Evolutionary conservation across 2,329 filamentous ascomycete genomes (phyloP).

Genomic region (Anthostomella pinea): DNA sequence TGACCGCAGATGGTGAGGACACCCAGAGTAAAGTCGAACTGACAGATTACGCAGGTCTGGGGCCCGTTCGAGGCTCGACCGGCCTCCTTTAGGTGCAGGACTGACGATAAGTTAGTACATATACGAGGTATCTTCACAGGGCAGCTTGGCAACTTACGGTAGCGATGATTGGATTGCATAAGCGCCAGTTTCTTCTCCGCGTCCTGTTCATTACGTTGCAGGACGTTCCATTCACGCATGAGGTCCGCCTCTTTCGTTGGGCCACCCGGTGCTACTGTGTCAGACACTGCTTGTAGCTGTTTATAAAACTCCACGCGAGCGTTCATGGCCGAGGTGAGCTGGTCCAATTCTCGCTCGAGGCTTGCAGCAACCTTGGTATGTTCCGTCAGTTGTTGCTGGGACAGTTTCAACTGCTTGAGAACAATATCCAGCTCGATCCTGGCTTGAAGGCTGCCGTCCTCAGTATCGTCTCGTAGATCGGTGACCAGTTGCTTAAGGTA

Average conservation of each 20-base stretch:
- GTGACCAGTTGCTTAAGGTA: conserved; percentile 64
- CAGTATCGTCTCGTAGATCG: conserved; percentile 56
- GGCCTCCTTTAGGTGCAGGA: conserved; percentile 51
- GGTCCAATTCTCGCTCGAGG: conserved; percentile 69
- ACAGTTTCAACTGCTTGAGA: conserved; percentile 57
- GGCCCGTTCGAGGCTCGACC: conserved; percentile 63
- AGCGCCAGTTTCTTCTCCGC: conserved; percentile 58
- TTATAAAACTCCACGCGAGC: conserved; percentile 84
- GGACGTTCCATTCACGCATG: conserved; percentile 36
- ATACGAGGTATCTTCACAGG: conserved; percentile 1
- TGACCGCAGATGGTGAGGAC: conserved; percentile 86
- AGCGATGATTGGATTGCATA: conserved; percentile 71
- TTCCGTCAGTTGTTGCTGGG: conserved; percentile 51
- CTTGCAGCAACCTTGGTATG: conserved; percentile 48
- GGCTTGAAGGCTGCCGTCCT: conserved; percentile 52
- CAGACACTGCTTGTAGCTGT: conserved; percentile 86
- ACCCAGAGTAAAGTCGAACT: conserved; percentile 71
- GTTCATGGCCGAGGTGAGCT: conserved; percentile 79
- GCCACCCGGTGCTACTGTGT: conserved; percentile 73
- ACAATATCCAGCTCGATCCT: conserved; percentile 64
- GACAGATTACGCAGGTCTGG: conserved; percentile 83
- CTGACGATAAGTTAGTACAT: conserved; percentile 32
- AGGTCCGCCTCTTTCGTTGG: conserved; percentile 52
- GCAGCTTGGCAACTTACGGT: conserved; percentile 45
- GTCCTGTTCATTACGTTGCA: conserved; percentile 45